These are phyloP conservation scores for Trypanosoma melophagium DNA, from an alignment of 208 protist genomes.

Conservation along the genomic window DNA sequence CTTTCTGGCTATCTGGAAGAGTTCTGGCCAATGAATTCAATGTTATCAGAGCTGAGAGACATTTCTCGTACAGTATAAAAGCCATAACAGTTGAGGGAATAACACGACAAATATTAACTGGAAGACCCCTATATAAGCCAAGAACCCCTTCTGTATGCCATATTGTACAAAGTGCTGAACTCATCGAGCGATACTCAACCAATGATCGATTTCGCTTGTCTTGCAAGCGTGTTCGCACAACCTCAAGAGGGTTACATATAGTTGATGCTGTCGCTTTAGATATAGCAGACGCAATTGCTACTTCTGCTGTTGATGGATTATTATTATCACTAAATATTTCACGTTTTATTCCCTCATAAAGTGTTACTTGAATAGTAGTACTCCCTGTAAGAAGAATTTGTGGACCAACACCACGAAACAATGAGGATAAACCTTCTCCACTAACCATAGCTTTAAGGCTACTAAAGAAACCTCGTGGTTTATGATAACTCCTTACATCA, in stretches of 20 bases:
- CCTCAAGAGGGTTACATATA: constrained; percentile 84
- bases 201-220: constrained; percentile 54
- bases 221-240: constrained; percentile 81
- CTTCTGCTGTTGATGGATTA: constrained; percentile 59
- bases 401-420: constrained; percentile 68
- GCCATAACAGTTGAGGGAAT: constrained; percentile 77
- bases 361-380: constrained; percentile 79
- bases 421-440: constrained; percentile 57
- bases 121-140: constrained; percentile 78
- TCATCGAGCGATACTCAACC: constrained; percentile 59
- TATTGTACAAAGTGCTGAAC: constrained; percentile 52
- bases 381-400: constrained; percentile 77
- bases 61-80: constrained; percentile 85
- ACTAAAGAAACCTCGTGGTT: constrained; percentile 18
- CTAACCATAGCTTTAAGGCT: constrained; percentile 43
- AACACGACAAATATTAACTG: constrained; percentile 77
- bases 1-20: background rate
- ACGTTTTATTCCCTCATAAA: constrained; percentile 80
- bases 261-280: constrained; percentile 68
- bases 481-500: constrained; percentile 25
- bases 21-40: background rate
- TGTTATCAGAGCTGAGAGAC: constrained; percentile 26
- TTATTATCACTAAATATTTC: constrained; percentile 54
- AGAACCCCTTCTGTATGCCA: constrained; percentile 70
- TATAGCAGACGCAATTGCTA: constrained; percentile 61